Evolutionary conservation across 1,139 yeast genomes (phyloP).

Genomic region (Candida glucosophila): DNA sequence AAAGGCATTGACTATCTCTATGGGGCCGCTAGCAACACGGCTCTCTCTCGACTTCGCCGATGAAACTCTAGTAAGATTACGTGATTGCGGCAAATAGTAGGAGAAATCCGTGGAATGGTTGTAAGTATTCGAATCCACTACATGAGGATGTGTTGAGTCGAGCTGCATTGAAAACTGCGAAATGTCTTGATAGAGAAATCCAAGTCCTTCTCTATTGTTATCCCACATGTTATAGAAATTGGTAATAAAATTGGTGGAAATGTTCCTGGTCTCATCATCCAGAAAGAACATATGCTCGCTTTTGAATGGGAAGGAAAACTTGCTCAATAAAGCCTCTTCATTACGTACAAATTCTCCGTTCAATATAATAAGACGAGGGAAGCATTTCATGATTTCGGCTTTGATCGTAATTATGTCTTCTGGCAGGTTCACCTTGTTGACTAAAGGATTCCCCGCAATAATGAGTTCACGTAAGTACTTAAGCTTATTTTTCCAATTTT

Average conservation of each 20-base stretch:
- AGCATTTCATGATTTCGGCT: slow-evolving; percentile 55
- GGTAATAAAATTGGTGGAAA: slow-evolving; percentile 69
- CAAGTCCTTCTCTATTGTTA: slow-evolving; percentile 57
- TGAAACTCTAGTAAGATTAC: slow-evolving; percentile 68
- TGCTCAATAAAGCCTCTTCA: slow-evolving; percentile 47
- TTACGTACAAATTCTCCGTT: slow-evolving; percentile 77
- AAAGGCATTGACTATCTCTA: slow-evolving; percentile 54
- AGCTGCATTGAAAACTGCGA: slow-evolving; percentile 75
- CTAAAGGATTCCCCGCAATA: slow-evolving; percentile 70
- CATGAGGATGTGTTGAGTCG: slow-evolving; percentile 44
- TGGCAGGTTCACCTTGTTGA: slow-evolving; percentile 18
- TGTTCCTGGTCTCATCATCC: slow-evolving; percentile 58
- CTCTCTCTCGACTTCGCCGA: slow-evolving; percentile 45
- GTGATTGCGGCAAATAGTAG: slow-evolving; percentile 57
- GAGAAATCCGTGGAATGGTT: slow-evolving; percentile 41
- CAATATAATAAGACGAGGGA: slow-evolving; percentile 71
- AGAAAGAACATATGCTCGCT: slow-evolving; percentile 59
- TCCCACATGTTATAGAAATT: slow-evolving; percentile 81
- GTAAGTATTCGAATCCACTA: slow-evolving; percentile 32
- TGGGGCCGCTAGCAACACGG: slow-evolving; percentile 66
- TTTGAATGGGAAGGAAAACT: slow-evolving; percentile 51
- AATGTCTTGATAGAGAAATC: slow-evolving; percentile 68
- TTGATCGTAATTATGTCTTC: slow-evolving; percentile 41
- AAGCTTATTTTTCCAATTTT: slow-evolving; percentile 73
- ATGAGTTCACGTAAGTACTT: slow-evolving; percentile 67